Evolutionary conservation across 2,329 filamentous ascomycete species (phyloP), one percentile per base, ranked within the genome.

Genomic region (Fusarium kyushuense): DNA sequence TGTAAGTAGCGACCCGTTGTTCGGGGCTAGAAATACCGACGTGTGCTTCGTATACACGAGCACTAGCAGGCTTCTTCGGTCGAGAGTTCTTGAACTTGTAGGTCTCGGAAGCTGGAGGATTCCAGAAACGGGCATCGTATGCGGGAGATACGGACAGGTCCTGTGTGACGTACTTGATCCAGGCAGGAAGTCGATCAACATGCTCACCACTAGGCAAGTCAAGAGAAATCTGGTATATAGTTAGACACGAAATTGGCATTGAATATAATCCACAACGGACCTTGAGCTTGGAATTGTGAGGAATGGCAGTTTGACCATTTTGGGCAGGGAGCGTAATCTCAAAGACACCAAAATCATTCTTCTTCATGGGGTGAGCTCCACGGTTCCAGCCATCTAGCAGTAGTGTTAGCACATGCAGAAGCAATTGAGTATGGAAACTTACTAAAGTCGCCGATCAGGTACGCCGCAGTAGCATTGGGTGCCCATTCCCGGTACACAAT

Each of bases 41-140:
- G 76, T 99, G 96, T n/a, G 96, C 96, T 81, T 99, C 96, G 80
- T 99, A 99, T 60, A 99, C 94, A 51, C 96, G 90, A n/a, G 88
- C 89, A 74, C 94, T 97, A 58, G 84, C 79, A 2, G 96, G 96
- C 84, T 95, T 96, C 78, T 90, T 89, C 9, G 95, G 96, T 51
- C 91, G 87, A 46, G 86, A 74, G 79, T 98, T 87, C 82, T 96
- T 94, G 86, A 97, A 97, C 55, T 87, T 84, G 78, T 98, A 98
- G 75, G 83, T 88, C 76, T 96, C 89, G 38, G 84, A 81, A 48
- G 85, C 79, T 5, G 94, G 93, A 33, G 96, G 96, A 77, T 98
- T 97, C 96, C 96, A 99, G 83, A 99, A 97, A 53, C 93, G 89
- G 25, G 93, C 94, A 78, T 99, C 96, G 79, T 98, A 99, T 27